Evolutionary conservation across 1,284 basidiomycete genomes (phyloP), one percentile per base, ranked within the genome.

Genomic region (Papiliotrema fonsecae): DNA sequence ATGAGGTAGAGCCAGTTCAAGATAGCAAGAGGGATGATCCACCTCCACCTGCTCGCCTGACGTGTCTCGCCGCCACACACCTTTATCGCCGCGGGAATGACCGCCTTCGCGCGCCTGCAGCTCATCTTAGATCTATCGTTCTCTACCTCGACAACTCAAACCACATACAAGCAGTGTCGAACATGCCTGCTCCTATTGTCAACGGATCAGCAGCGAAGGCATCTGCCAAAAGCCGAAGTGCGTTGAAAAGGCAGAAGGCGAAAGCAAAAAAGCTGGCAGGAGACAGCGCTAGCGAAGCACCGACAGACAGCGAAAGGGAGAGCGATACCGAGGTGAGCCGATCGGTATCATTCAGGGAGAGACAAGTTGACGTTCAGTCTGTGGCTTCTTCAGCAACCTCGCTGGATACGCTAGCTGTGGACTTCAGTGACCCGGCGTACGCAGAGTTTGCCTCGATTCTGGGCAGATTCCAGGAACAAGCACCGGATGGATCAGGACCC

Each of bases 401-500:
- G 1, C 47, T 67, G 31, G 63, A 67, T 24, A 48, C 50, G 45
- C 42, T 68, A 40, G 52, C 52, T 34, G 26, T 62, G 18, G 69
- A 75, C 46, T 54, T 64, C 0, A 50, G 54, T 2, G 69, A 73
- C 51, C 69, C 68, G 11, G 55, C 58, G 19, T 71, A 61, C 42
- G 59, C 69, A 6, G 59, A 61, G n/a, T 74, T 72, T 47, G 58
- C 68, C n/a, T 49, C 47, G 4, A 64, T 74, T 36, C 69, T 74
- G 46, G 51, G 60, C 30, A 61, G 65, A 37, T 72, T 74, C 56
- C 50, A 65, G 13, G 47, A 54, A 27, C 55, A 51, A 5, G 53
- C 46, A 40, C 59, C 57, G 26, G 48, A 60, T 83, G 77, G 85
- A 83, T 26, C 84, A 81, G 11, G 80, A 81, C 61, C 81, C 78